Evolutionary conservation across 441 rosid genomes (phyloP), one percentile per base, ranked within the genome.

Genomic region (Jatropha podagrica): DNA sequence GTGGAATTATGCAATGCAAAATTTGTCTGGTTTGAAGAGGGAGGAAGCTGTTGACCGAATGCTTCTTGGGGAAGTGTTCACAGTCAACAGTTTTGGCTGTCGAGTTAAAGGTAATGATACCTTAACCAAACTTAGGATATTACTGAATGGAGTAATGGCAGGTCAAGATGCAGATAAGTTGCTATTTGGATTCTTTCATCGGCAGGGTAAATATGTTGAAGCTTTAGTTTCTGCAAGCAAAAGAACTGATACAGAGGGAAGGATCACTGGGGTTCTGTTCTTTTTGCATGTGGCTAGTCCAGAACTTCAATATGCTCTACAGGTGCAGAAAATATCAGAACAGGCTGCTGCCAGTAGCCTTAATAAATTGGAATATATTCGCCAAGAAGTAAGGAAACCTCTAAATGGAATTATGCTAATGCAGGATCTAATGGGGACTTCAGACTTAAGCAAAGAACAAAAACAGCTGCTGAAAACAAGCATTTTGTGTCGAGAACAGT

Each of bases 1-100:
- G 80, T 94, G 97, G 97, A 94, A 90, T 72, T 77, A 85, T 51
- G 96, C 96, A 18, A 94, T 94, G 97, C 87, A 90, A 82, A 91
- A 80, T 79, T 79, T 94, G 61, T 86, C 98, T 58, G 94, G 97
- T 71, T 72, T 88, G 82, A 90, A 86, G 84, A 86, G 93, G 79
- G 98, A 92, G 74, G 92, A 89, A 64, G 92, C 83, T 60, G 68
- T 77, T 54, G 84, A 82, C 37, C 86, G 79, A 76, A 81, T 89
- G 86, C 91, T 94, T 78, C 82, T 94, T 12, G 97, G 98, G 40
- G 97, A 92, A 83, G 93, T 90, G 78, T 92, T 94, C 79, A 82
- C 93, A 0, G 79, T 81, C n/a, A 71, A 78, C 82, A 81, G 78
- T 74, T 86, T 81, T 66, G 93, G 96, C 52, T 87, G 93, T 56